A percentile compares a stretch with the other conserved stretches of the same genome.
Evolutionary conservation across 257 asterid genomes (phyloP).

Genomic region (Echites panduratus): DNA sequence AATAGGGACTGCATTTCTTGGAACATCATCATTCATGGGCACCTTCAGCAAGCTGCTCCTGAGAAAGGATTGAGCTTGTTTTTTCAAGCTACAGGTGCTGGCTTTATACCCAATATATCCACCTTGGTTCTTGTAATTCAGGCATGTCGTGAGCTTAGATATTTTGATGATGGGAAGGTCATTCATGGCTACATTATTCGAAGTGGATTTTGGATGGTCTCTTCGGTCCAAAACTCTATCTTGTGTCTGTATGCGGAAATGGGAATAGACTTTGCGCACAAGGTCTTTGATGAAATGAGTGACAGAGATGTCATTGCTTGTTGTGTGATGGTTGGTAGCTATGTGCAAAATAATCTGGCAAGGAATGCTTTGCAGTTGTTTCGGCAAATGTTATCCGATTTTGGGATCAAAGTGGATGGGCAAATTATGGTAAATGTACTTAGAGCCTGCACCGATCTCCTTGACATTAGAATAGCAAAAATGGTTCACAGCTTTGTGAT

Average conservation of each 20-base stretch:
- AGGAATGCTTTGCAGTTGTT: conserved; percentile 40
- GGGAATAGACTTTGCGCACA: conserved; percentile 48
- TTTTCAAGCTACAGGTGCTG: conserved; percentile 39
- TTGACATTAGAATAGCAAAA: conserved; percentile 45
- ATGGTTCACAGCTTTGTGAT: conserved; percentile 50
- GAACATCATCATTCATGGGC: conserved; percentile 68
- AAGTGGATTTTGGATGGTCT: conserved; percentile 44
- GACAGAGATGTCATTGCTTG: conserved; percentile 75
- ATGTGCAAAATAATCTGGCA: conserved; percentile 35
- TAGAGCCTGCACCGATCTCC: conserved; percentile 57
- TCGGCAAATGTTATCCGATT: conserved; percentile 42
- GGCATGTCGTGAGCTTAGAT: conserved; percentile 39
- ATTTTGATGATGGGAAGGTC: conserved; percentile 33
- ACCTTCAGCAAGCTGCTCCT: conserved; percentile 38
- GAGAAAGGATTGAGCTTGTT: conserved; percentile 47
- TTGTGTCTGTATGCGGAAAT: conserved; percentile 52
- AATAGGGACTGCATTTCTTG: conserved; percentile 69
- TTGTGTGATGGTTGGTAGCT: conserved; percentile 68
- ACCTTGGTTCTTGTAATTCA: conserved; percentile 64
- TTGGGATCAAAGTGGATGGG: conserved; percentile 52
- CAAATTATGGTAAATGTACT: conserved; percentile 59
- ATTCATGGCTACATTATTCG: conserved; percentile 56
- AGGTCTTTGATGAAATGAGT: conserved; percentile 57
- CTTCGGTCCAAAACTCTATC: conserved; percentile 69
- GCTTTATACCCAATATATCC: conserved; percentile 75